These are phyloP conservation scores for Daldinia decipiens DNA, from an alignment of 495 filamentous ascomycete genomes.

Conservation along the genomic window DNA sequence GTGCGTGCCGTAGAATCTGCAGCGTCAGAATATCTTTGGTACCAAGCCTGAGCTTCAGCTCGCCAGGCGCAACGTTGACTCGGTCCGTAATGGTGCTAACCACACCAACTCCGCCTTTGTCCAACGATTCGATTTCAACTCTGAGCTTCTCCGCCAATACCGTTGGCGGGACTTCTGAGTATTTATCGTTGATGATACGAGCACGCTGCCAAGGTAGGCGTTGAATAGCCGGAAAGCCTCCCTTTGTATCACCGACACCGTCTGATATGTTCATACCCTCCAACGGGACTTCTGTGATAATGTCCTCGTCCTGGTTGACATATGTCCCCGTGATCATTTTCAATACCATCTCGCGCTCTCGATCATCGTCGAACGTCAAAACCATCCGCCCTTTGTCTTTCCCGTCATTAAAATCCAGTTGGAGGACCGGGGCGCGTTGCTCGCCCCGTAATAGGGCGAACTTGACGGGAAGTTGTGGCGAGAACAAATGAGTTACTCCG, in stretches of 20 bases:
- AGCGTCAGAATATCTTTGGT: slow-evolving; percentile 68
- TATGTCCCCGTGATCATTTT: slow-evolving; percentile 74
- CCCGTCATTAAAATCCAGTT: slow-evolving; percentile 75
- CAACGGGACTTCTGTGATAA: slow-evolving; percentile 70
- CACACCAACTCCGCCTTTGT: slow-evolving; percentile 63
- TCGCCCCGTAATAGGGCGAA: slow-evolving; percentile 78
- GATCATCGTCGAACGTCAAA: slow-evolving; percentile 75
- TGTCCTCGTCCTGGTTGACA: slow-evolving; percentile 66
- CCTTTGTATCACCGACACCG: slow-evolving; percentile 55
- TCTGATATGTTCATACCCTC: slow-evolving; percentile 72
- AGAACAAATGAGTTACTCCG: slow-evolving; percentile 72
- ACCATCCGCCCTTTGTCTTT: slow-evolving; percentile 72
- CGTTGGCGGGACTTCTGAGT: slow-evolving; percentile 60
- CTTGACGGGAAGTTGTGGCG: slow-evolving; percentile 69
- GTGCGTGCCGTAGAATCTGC: slow-evolving; percentile 69
- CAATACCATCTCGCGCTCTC: slow-evolving; percentile 72
- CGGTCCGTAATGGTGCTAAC: slow-evolving; percentile 72
- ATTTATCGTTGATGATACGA: slow-evolving; percentile 67
- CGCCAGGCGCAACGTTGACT: slow-evolving; percentile 78
- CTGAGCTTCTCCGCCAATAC: slow-evolving; percentile 77
- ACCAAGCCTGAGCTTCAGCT: slow-evolving; percentile 71
- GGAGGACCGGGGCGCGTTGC: slow-evolving; percentile 70
- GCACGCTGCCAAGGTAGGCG: slow-evolving; percentile 58
- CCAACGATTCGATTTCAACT: slow-evolving; percentile 67
- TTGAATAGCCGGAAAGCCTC: slow-evolving; percentile 57